Evolutionary conservation across 805 yeast genomes (phyloP).

Genomic region (Candida quercuum): DNA sequence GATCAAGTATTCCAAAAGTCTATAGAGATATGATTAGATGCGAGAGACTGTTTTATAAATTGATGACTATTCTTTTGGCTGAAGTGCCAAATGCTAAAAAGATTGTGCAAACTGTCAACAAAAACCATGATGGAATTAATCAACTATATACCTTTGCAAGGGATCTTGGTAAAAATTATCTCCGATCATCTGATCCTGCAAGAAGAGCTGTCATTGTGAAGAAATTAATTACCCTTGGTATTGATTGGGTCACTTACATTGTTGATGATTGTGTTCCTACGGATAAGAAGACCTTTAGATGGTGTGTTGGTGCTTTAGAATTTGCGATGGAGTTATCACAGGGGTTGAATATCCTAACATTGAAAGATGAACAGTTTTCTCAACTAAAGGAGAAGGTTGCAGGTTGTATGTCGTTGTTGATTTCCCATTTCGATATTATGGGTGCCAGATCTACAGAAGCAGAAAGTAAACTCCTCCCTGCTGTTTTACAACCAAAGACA

Average conservation of each 20-base stretch:
- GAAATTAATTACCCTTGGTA: slow-evolving; percentile 67
- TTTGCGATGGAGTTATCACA: slow-evolving; percentile 93
- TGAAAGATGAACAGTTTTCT: slow-evolving; percentile 72
- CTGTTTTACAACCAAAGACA: slow-evolving; percentile 33
- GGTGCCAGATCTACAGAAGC: slow-evolving; percentile 81
- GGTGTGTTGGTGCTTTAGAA: slow-evolving; percentile 95
- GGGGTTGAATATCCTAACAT: slow-evolving; percentile 80
- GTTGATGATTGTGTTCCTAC: slow-evolving; percentile 94
- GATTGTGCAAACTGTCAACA: slow-evolving; percentile 51
- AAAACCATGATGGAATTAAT: slow-evolving; percentile 73
- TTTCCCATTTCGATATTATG: slow-evolving; percentile 96
- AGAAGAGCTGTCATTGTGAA: slow-evolving; percentile 65
- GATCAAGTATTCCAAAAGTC: slow-evolving; percentile 68
- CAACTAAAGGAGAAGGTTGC: slow-evolving; percentile 78
- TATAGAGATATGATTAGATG: slow-evolving; percentile 66
- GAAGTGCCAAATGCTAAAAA: slow-evolving; percentile 47
- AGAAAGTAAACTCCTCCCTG: slow-evolving; percentile 45
- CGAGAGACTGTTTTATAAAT: slow-evolving; percentile 60
- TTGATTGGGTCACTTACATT: slow-evolving; percentile 89
- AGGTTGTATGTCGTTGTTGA: slow-evolving; percentile 86
- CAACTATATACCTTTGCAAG: slow-evolving; percentile 70
- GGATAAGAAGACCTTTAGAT: slow-evolving; percentile 84
- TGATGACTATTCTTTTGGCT: slow-evolving; percentile 60
- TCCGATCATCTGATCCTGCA: slow-evolving; percentile 56
- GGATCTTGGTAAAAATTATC: slow-evolving; percentile 73